phyloP scores from a whole-genome alignment of 371 early-diverging fungal genomes.

The Saksenaea vasiformis region DNA sequence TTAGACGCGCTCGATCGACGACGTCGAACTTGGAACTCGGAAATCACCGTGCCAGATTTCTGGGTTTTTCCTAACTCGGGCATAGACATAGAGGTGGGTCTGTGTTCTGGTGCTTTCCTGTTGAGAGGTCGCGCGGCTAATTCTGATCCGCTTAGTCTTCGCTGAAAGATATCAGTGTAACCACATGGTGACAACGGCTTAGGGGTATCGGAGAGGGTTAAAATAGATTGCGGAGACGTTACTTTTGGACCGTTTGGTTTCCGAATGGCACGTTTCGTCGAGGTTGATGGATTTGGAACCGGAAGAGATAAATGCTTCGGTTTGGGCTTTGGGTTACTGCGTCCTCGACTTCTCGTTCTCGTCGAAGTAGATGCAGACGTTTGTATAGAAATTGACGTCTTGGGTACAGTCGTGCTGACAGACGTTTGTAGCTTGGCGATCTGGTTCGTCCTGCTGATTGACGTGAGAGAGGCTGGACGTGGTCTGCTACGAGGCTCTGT shows the following conservation, averaged over 20 bases:
- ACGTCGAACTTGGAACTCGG: conserved; percentile 3
- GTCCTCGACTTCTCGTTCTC: neutral
- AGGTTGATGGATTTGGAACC: neutral
- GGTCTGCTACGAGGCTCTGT: neutral
- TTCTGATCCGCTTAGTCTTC: neutral
- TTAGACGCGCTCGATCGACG: conserved; percentile 6
- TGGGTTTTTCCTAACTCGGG: conserved; percentile 1
- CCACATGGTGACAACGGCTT: neutral
- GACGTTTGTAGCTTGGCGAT: neutral
- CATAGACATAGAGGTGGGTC: conserved; percentile 1
- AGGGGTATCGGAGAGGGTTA: neutral
- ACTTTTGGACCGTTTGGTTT: neutral
- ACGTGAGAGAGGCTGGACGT: conserved; percentile 1
- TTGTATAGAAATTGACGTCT: neutral
- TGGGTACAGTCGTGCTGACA: neutral
- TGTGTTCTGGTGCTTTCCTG: neutral
- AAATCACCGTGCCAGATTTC: neutral
- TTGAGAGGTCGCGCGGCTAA: neutral
- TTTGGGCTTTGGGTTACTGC: neutral
- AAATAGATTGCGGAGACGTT: neutral
- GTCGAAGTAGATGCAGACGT: conserved; percentile 2
- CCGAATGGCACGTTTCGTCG: neutral
- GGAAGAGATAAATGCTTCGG: neutral
- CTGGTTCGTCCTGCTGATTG: neutral
- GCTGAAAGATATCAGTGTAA: conserved; percentile 6